A percentile compares a stretch with the other conserved stretches of the same genome.
Conservation (phyloP, 768 basidiomycete genomes). For the Termitomyces sp. region DNA sequence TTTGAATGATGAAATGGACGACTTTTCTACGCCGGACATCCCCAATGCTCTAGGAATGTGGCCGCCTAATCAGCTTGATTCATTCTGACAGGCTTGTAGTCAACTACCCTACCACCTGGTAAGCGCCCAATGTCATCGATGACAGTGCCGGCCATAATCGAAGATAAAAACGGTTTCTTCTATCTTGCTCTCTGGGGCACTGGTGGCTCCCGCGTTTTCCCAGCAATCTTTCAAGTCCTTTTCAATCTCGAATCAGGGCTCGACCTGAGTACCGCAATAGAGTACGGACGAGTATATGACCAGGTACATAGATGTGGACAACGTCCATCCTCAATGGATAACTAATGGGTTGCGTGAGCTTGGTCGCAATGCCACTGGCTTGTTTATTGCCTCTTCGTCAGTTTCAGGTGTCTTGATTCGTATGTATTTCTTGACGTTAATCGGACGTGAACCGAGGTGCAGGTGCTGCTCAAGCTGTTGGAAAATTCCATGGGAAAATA, state of each 20-base stretch:
- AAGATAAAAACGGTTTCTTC: slow-evolving; percentile 68
- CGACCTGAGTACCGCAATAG: slow-evolving; percentile 78
- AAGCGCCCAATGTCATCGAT: slow-evolving; percentile 92
- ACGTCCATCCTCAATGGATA: slow-evolving; percentile 50
- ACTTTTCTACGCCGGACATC: slow-evolving; percentile 81
- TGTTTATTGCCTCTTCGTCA: slow-evolving; percentile 9
- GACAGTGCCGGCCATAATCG: slow-evolving; percentile 73
- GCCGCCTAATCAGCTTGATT: slow-evolving; percentile 27
- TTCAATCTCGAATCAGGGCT: slow-evolving; percentile 81
- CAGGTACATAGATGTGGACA: slow-evolving; percentile 76
- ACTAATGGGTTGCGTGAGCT: slow-evolving; percentile 47
- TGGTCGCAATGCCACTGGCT: slow-evolving; percentile 73
- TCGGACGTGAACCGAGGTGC: slow-evolving; percentile 71
- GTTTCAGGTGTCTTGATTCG: neutral
- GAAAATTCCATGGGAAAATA: slow-evolving; percentile 46
- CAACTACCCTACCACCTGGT: slow-evolving; percentile 82
- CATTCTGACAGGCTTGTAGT: slow-evolving; percentile 34
- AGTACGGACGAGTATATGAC: slow-evolving; percentile 78
- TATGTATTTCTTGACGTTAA: slow-evolving; percentile 56
- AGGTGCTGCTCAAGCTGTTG: slow-evolving; percentile 69
- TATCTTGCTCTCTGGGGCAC: slow-evolving; percentile 76
- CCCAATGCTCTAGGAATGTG: slow-evolving; percentile 79
- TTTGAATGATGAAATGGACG: slow-evolving; percentile 93
- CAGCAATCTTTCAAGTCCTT: slow-evolving; percentile 72
- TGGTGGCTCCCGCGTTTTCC: slow-evolving; percentile 85